Evolutionary conservation across 495 filamentous ascomycete genomes (phyloP).

Genomic region (Penicillium salamii): DNA sequence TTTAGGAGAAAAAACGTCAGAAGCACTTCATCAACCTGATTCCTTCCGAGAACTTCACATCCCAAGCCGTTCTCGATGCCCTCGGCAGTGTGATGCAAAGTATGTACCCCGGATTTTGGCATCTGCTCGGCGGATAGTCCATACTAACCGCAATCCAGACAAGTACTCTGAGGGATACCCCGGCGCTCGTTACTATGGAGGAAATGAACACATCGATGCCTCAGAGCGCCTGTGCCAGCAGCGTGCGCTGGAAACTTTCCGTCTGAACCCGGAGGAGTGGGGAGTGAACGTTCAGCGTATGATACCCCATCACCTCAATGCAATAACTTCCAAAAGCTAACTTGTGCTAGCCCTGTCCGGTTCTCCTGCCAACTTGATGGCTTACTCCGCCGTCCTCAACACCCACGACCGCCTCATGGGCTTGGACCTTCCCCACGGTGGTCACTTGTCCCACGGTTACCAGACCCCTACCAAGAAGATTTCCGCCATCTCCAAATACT

Average conservation of each 20-base stretch:
- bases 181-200: constrained; percentile 94
- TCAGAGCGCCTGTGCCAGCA: constrained; percentile 86
- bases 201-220: constrained; percentile 93
- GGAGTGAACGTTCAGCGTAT: constrained; percentile 95
- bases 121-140: neutral
- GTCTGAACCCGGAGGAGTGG: constrained; percentile 82
- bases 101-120: constrained; percentile 39
- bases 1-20: constrained; percentile 88
- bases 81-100: constrained; percentile 98
- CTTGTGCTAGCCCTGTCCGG: constrained; percentile 78
- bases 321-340: constrained; percentile 13
- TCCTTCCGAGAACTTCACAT: constrained; percentile 98
- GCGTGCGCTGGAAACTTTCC: constrained; percentile 83
- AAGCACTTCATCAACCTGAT: constrained; percentile 99
- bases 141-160: constrained; percentile 51
- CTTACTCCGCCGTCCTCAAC: constrained; percentile 88
- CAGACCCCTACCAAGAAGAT: constrained; percentile 99
- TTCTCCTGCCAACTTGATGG: constrained; percentile 93
- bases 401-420: constrained; percentile 97
- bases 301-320: constrained; percentile 21
- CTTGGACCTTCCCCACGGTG: constrained; percentile 92
- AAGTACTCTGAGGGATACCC: constrained; percentile 99
- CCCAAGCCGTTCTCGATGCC: constrained; percentile 93
- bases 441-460: constrained; percentile 96
- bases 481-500: constrained; percentile 96